phyloP scores from a whole-genome alignment of 768 basidiomycete genomes.

The Kwoniella europaea region DNA sequence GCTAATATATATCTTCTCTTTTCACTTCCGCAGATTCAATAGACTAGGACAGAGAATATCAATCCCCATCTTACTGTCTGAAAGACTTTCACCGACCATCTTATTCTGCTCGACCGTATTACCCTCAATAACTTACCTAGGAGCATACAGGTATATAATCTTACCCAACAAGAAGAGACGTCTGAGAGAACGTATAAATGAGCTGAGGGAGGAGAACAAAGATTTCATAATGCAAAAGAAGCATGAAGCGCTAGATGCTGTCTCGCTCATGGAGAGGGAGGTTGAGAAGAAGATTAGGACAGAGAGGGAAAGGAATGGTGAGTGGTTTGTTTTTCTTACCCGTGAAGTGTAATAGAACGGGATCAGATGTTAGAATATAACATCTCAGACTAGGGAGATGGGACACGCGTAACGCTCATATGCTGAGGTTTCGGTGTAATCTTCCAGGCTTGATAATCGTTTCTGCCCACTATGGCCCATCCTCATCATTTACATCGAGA shows the following conservation, averaged over 20 bases:
- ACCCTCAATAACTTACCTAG: slow-evolving; percentile 55
- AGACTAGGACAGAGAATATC: slow-evolving; percentile 59
- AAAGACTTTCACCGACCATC: slow-evolving; percentile 52
- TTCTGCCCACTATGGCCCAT: slow-evolving; percentile 73
- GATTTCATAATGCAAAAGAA: slow-evolving; percentile 70
- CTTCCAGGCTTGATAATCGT: slow-evolving; percentile 73
- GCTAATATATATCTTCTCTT: not conserved
- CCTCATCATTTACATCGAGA: slow-evolving; percentile 49
- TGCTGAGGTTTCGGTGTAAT: no score
- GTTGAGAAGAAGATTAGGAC: slow-evolving; percentile 69
- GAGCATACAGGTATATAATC: slow-evolving; percentile 57
- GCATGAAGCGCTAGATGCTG: slow-evolving; percentile 69
- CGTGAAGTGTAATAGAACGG: no score
- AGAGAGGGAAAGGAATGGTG: slow-evolving; percentile 74
- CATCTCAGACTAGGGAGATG: not conserved
- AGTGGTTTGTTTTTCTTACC: slow-evolving; percentile 17
- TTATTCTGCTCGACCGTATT: slow-evolving; percentile 53
- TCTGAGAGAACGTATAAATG: slow-evolving; percentile 64
- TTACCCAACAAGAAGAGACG: slow-evolving; percentile 51
- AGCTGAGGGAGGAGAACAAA: slow-evolving; percentile 67
- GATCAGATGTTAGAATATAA: not conserved
- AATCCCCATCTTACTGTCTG: slow-evolving; percentile 56
- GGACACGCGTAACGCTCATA: not conserved
- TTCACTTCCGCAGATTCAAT: slow-evolving; percentile 44
- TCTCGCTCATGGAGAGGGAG: slow-evolving; percentile 69